These are phyloP conservation scores for Megacollybia marginata DNA, from an alignment of 768 basidiomycete genomes.

Conservation along the genomic window DNA sequence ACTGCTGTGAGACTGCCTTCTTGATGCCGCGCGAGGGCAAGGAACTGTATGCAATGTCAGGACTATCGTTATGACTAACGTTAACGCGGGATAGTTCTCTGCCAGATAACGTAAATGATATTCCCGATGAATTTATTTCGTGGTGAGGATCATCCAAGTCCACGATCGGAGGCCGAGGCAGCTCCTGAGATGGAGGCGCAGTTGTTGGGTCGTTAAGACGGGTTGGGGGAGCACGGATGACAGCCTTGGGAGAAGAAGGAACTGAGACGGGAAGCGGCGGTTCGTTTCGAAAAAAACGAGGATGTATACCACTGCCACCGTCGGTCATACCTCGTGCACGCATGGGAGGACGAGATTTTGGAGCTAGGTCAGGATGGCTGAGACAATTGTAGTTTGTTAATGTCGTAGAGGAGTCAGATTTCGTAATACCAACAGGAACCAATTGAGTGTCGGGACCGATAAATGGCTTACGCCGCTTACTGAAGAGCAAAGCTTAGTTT, in stretches of 20 bases:
- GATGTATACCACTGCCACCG: constrained; percentile 17
- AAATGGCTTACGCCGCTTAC: not conserved
- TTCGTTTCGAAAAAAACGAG: constrained; percentile 7
- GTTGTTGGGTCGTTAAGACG: constrained; percentile 35
- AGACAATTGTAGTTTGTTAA: constrained; percentile 24
- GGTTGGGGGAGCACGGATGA: constrained; percentile 39
- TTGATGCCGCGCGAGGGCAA: constrained; percentile 31
- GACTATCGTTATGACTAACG: too few relatives aligned
- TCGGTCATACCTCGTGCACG: constrained; percentile 47
- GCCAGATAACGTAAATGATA: too few relatives aligned
- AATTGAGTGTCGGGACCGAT: not conserved
- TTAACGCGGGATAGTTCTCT: too few relatives aligned
- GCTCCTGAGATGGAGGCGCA: constrained; percentile 40
- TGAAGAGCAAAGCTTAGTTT: too few relatives aligned
- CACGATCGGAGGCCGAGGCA: constrained; percentile 27
- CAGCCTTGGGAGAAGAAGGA: constrained; percentile 21
- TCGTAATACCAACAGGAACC: constrained; percentile 13
- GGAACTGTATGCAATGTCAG: too few relatives aligned
- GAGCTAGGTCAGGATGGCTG: constrained; percentile 24
- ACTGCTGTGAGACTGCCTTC: constrained; percentile 53
- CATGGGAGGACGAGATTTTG: constrained; percentile 29
- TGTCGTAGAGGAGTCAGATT: constrained; percentile 24
- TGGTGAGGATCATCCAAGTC: too few relatives aligned
- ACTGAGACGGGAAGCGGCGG: constrained; percentile 10
- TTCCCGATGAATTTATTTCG: too few relatives aligned